These are phyloP conservation scores for Austropuccinia psidii DNA, from an alignment of 1,284 basidiomycete genomes.

Conservation along the genomic window DNA sequence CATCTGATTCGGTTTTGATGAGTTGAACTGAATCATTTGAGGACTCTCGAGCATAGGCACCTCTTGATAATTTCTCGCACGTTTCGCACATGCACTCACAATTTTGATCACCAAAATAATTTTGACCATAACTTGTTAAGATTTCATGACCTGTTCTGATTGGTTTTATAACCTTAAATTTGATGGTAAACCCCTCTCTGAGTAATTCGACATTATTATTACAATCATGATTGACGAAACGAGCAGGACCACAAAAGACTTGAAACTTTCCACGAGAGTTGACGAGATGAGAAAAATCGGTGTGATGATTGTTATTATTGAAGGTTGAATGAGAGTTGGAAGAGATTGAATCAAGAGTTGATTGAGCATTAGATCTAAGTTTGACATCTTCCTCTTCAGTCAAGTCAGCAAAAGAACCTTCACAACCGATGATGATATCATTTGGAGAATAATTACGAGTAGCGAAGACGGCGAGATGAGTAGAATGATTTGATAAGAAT, in stretches of 20 bases:
- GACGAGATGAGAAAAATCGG: slow-evolving; percentile 35
- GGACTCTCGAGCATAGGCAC: not conserved
- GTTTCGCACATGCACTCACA: slow-evolving; percentile 35
- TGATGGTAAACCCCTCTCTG: slow-evolving; percentile 32
- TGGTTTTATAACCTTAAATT: slow-evolving; percentile 39
- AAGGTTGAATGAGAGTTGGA: not conserved
- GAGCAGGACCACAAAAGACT: slow-evolving; percentile 28
- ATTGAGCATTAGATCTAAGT: slow-evolving; percentile 14
- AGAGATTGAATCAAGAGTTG: not conserved
- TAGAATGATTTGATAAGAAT: not conserved
- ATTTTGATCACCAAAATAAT: slow-evolving; percentile 34
- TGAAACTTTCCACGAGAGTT: slow-evolving; percentile 33
- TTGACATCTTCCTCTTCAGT: slow-evolving; percentile 30
- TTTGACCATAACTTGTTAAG: slow-evolving; percentile 44
- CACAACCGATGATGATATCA: slow-evolving; percentile 27
- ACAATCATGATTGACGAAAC: slow-evolving; percentile 34
- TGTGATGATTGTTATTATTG: not conserved
- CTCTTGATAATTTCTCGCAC: not conserved
- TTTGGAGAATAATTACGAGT: slow-evolving; percentile 1
- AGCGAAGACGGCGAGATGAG: slow-evolving; percentile 31
- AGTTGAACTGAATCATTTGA: not conserved
- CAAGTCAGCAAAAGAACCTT: slow-evolving; percentile 29
- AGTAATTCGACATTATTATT: slow-evolving; percentile 17
- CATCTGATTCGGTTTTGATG: not conserved
- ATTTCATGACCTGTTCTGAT: slow-evolving; percentile 44